Percentiles rank a stretch among this genome's conserved stretches.
phyloP scores from a whole-genome alignment of 345 rosid genomes.

The Citrus maxima region DNA sequence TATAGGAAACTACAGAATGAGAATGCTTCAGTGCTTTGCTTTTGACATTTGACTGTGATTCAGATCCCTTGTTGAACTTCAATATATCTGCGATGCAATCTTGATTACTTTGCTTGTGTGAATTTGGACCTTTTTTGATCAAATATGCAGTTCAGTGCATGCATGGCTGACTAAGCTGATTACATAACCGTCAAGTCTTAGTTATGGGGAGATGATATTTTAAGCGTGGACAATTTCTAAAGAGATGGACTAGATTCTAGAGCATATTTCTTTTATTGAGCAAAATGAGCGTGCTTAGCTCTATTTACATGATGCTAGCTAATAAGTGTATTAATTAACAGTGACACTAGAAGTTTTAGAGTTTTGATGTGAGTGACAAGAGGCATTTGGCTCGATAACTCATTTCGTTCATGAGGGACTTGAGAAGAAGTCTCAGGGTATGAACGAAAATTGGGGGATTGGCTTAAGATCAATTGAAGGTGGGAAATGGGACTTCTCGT shows the following conservation, averaged over 20 bases:
- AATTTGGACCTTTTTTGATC: background rate
- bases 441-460: background rate
- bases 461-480: no score
- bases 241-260: background rate
- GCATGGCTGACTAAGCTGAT: background rate
- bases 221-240: no score
- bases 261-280: background rate
- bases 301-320: background rate
- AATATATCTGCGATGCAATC: conserved; percentile 1
- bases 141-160: background rate
- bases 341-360: background rate
- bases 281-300: background rate
- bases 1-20: conserved; percentile 21
- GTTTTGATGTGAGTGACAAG: background rate
- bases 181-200: background rate
- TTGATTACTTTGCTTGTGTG: background rate
- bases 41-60: conserved; percentile 6
- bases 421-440: background rate
- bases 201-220: background rate
- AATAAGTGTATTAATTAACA: background rate
- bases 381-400: background rate
- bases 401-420: background rate
- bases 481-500: no score
- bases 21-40: conserved; percentile 13
- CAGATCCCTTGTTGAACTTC: background rate